Evolutionary conservation across 2,329 filamentous ascomycete genomes (phyloP), one percentile per base, ranked within the genome.

Genomic region (Tolypocladium ophioglossoides): DNA sequence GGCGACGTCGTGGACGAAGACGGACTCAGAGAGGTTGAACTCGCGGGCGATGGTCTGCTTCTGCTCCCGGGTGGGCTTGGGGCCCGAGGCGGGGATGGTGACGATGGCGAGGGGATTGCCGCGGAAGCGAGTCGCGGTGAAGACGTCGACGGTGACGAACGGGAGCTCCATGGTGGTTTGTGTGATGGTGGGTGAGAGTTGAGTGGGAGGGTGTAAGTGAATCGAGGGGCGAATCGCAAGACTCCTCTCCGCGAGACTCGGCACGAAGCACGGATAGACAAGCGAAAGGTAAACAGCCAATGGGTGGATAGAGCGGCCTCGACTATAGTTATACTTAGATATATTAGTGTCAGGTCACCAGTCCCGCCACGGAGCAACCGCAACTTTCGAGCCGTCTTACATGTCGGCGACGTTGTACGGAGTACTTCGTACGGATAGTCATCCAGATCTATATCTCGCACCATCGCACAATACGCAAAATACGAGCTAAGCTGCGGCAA

Each of bases 11-110:
- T 85, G 79, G 37, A 85, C 67, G 62, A 85, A 85, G 49, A 83
- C 78, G 0, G 82, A 85, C 66, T 84, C 82, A 51, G 79, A 82
- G 61, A 82, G 77, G 66, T 82, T 83, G 70, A 85, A 85, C 66
- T 86, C 83, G 54, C 73, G 71, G 46, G 82, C 80, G 56, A 85
- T 78, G 57, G 68, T 63, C 62, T 83, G 80, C 63, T 85, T 85
- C 62, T 77, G 73, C 2, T 69, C 64, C 60, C 80, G 76, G 2
- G 73, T 72, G 24, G 83, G 69, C 16, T 62, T 61, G n/a, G 67
- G 66, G 27, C 62, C 58, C 20, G 63, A 55, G 14, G 69, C 57
- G 2, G 78, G 79, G 56, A 85, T 70, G 50, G 74, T 71, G 56
- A 85, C 76, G 27, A 86, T 72, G 37, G 81, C 82, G 39, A 86